Percentiles rank a stretch among this genome's conserved stretches.
phyloP scores from a whole-genome alignment of 2,329 filamentous ascomycete species.

The Huntiella abstrusa region DNA sequence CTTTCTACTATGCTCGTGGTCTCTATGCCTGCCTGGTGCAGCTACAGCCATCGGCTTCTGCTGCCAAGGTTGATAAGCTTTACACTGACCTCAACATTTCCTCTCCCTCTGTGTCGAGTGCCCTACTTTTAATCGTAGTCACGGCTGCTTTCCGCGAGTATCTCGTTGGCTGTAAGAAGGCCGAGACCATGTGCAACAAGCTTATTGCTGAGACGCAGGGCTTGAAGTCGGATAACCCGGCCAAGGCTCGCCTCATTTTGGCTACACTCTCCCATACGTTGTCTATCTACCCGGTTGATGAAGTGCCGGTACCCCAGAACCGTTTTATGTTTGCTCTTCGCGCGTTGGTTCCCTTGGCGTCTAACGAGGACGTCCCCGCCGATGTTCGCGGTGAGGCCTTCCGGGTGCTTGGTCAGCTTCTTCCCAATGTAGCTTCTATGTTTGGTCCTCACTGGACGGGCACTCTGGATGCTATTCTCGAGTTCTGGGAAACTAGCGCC shows the following conservation, averaged over 20 bases:
- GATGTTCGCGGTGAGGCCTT: conserved; percentile 27
- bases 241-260: neutral
- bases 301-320: conserved; percentile 41
- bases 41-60: neutral
- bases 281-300: conserved; percentile 30
- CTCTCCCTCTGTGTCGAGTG: conserved; percentile 15
- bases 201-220: conserved; percentile 42
- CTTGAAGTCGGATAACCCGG: conserved; percentile 18
- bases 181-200: conserved; percentile 30
- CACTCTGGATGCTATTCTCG: conserved; percentile 28
- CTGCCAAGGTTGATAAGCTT: neutral
- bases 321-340: conserved; percentile 68
- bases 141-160: conserved; percentile 18
- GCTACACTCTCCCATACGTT: conserved; percentile 17
- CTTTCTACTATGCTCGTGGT: neutral
- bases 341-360: conserved; percentile 35
- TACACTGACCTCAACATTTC: conserved; percentile 26
- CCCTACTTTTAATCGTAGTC: neutral
- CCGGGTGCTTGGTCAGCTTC: conserved; percentile 32
- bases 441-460: conserved; percentile 79
- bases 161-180: neutral
- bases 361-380: neutral
- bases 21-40: neutral
- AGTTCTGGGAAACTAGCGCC: neutral
- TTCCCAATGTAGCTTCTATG: conserved; percentile 60